These are phyloP conservation scores for Solanum sitiens DNA, from an alignment of 257 asterid species.

Conservation along the genomic window DNA sequence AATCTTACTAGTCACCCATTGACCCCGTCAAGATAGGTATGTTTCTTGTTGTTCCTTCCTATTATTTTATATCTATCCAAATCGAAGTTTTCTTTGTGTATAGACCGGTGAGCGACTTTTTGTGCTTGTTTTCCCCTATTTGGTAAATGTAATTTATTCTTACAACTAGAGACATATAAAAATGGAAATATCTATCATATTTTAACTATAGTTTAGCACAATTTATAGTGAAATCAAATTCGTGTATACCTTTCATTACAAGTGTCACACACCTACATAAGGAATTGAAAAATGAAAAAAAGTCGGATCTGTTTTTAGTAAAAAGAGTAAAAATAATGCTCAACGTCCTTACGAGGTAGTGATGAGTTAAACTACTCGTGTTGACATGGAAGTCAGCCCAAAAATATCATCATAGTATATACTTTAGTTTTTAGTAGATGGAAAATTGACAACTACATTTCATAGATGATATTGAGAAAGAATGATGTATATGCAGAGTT, in stretches of 20 bases:
- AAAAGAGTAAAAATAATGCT: too few species aligned
- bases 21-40: rapidly evolving
- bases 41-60: not conserved
- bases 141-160: too few species aligned
- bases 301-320: not conserved
- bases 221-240: rapidly evolving
- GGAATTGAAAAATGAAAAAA: not conserved
- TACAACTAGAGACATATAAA: not conserved
- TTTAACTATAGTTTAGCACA: not conserved
- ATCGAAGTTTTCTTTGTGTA: not conserved
- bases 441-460: not conserved
- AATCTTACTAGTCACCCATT: not conserved
- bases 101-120: not conserved
- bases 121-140: not conserved
- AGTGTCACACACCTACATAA: not conserved
- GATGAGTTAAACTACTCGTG: too few species aligned
- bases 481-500: too few species aligned
- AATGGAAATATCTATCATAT: too few species aligned
- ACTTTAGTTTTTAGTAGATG: not conserved
- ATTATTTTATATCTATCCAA: not conserved
- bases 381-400: too few species aligned
- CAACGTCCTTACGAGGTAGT: too few species aligned
- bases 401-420: not conserved
- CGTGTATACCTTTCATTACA: rapidly evolving
- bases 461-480: not conserved